Conservation (phyloP, 208 protist genomes). For the Acanthamoeba triangularis region DNA sequence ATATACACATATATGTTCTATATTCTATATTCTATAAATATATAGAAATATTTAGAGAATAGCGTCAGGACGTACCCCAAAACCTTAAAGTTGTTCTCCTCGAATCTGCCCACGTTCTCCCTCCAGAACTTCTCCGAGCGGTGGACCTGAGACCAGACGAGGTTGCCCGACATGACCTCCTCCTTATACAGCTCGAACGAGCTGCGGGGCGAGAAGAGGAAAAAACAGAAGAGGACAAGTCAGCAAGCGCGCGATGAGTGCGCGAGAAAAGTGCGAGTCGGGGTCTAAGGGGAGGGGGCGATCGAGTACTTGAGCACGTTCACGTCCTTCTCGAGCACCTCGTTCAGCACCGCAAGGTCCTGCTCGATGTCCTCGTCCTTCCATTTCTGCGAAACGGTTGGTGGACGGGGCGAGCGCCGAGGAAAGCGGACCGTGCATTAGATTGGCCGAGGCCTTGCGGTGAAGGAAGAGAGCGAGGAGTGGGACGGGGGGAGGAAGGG, state of each 20-base stretch:
- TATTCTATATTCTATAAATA: too few relatives aligned
- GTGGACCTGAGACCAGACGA: conserved; percentile 91
- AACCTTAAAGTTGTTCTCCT: conserved; percentile 83
- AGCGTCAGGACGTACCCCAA: too few relatives aligned
- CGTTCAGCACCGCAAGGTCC: conserved; percentile 83
- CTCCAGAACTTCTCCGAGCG: conserved; percentile 91
- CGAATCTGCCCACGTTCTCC: conserved; percentile 87
- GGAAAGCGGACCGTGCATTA: conserved; percentile 19
- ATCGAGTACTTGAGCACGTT: conserved; percentile 84
- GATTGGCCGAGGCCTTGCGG: too few relatives aligned
- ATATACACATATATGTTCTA: neutral
- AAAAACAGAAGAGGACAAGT: too few relatives aligned
- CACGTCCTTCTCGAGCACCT: conserved; percentile 78
- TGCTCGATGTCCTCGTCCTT: conserved; percentile 86
- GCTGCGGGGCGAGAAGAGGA: conserved; percentile 62
- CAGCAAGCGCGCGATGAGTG: too few relatives aligned
- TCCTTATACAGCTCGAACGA: conserved; percentile 86
- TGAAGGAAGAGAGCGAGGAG: too few relatives aligned
- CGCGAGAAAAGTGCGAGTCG: too few relatives aligned
- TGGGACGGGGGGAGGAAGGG: too few relatives aligned
- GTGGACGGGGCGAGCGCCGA: conserved; percentile 32
- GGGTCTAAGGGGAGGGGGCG: too few relatives aligned
- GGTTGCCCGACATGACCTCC: conserved; percentile 83
- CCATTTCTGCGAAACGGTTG: conserved; percentile 80
- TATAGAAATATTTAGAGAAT: too few relatives aligned